These are phyloP conservation scores for Epichloe sp. DNA, from an alignment of 2,329 filamentous ascomycete species.

Conservation along the genomic window DNA sequence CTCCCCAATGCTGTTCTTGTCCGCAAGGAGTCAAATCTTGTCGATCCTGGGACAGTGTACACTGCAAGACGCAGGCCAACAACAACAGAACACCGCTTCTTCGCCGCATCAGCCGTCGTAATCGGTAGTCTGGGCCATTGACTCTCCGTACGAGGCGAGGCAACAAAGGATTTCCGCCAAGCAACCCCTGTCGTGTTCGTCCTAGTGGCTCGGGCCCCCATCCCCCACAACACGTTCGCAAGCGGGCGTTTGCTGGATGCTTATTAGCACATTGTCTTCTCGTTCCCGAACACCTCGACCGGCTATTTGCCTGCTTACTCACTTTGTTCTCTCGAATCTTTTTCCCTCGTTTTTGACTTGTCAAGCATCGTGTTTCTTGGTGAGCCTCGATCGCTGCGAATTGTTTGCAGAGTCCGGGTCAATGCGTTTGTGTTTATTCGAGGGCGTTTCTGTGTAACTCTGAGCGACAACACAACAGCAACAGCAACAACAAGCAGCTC, in stretches of 20 bases:
- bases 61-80: no score
- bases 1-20: no score
- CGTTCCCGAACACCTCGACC: not conserved
- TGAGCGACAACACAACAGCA: conserved; percentile 1
- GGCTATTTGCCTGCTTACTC: not conserved
- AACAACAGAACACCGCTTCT: conserved; percentile 1
- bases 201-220: not conserved
- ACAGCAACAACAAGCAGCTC: not conserved
- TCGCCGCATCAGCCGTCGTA: conserved; percentile 4
- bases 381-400: not conserved
- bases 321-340: not conserved
- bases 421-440: conserved; percentile 1
- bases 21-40: no score
- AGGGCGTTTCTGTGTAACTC: conserved; percentile 1
- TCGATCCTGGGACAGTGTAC: no score
- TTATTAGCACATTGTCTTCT: not conserved
- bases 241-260: not conserved
- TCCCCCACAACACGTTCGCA: not conserved
- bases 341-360: not conserved
- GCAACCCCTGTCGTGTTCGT: not conserved
- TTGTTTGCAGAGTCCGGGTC: not conserved
- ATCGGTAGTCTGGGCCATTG: not conserved
- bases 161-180: not conserved
- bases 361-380: not conserved
- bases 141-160: not conserved